A percentile compares a stretch with the other conserved stretches of the same genome.
Conservation (phyloP, 1,139 yeast genomes). For the Cylindricascospora bacillispora region DNA sequence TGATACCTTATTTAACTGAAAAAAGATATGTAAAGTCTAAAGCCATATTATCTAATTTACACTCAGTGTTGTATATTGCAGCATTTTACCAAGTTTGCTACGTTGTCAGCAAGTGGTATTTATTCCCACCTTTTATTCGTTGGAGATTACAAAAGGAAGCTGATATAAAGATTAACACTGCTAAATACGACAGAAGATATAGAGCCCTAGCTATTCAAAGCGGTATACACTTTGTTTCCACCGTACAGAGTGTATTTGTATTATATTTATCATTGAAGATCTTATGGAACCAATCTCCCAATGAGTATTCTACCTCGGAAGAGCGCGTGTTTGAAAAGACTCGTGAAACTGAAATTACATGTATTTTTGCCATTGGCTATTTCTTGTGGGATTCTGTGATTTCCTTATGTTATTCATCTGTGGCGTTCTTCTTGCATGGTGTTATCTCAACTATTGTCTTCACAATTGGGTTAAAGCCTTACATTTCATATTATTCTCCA, state of each 20-base stretch:
- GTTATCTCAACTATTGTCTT: slow-evolving; percentile 70
- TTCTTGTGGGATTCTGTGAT: slow-evolving; percentile 83
- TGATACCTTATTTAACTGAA: no score
- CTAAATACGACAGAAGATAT: slow-evolving; percentile 5
- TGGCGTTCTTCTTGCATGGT: slow-evolving; percentile 81
- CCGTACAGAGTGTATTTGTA: slow-evolving; percentile 23
- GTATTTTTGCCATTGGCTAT: slow-evolving; percentile 68
- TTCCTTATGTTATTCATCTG: slow-evolving; percentile 43
- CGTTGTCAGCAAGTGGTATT: slow-evolving; percentile 13
- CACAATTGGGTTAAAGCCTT: slow-evolving; percentile 50
- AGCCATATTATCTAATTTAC: slow-evolving; percentile 17
- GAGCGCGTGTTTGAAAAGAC: slow-evolving; percentile 55
- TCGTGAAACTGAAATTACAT: slow-evolving; percentile 62
- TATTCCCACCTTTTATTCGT: slow-evolving; percentile 18
- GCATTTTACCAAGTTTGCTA: slow-evolving; percentile 20
- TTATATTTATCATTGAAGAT: slow-evolving; percentile 18
- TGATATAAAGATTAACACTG: slow-evolving; percentile 2
- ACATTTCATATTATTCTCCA: slow-evolving; percentile 74
- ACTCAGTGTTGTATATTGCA: slow-evolving; percentile 20
- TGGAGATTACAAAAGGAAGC: slow-evolving; percentile 8
- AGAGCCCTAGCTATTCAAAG: slow-evolving; percentile 17
- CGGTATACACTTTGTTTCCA: slow-evolving; percentile 23
- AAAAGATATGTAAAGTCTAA: slow-evolving; percentile 17
- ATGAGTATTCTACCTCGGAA: slow-evolving; percentile 19
- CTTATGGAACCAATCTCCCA: slow-evolving; percentile 7